Percentiles rank a stretch among this genome's conserved stretches.
Conservation (phyloP, 495 filamentous ascomycete species). For the Podospora pseudocomata region DNA sequence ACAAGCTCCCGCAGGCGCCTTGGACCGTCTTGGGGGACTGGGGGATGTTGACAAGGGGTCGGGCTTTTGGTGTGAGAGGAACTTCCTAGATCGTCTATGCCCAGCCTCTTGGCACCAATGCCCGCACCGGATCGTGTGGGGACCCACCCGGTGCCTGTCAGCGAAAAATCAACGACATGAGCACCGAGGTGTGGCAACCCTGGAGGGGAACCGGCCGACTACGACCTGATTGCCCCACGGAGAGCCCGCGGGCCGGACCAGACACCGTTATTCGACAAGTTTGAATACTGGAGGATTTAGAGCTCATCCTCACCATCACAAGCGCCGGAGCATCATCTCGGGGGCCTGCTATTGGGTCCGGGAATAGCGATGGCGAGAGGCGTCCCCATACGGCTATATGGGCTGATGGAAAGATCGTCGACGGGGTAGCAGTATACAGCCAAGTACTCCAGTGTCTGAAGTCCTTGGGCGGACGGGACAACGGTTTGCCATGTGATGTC, state of each 20-base stretch:
- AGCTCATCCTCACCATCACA: not conserved
- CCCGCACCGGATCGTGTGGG: not conserved
- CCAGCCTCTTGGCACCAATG: constrained; percentile 12
- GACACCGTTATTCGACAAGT: not conserved
- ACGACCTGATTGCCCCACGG: constrained; percentile 1
- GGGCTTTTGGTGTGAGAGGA: constrained; percentile 5
- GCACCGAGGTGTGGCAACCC: constrained; percentile 14
- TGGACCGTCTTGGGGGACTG: constrained; percentile 1
- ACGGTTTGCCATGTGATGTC: not conserved
- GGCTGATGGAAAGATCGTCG: not conserved
- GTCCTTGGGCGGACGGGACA: not conserved
- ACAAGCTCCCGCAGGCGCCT: not conserved
- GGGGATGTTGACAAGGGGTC: not conserved
- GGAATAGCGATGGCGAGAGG: not conserved
- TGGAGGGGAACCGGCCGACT: not conserved
- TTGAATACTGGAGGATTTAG: not conserved
- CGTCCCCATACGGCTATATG: not conserved
- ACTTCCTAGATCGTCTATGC: constrained; percentile 15
- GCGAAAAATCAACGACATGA: not conserved
- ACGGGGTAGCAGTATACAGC: not conserved
- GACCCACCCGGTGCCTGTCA: not conserved
- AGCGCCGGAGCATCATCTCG: not conserved
- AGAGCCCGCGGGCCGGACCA: constrained; percentile 4
- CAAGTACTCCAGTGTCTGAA: not conserved
- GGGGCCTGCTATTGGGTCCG: not conserved